Evolutionary conservation across 2,329 filamentous ascomycete species (phyloP), one percentile per base, ranked within the genome.

Genomic region (Fusarium sulawesiense): DNA sequence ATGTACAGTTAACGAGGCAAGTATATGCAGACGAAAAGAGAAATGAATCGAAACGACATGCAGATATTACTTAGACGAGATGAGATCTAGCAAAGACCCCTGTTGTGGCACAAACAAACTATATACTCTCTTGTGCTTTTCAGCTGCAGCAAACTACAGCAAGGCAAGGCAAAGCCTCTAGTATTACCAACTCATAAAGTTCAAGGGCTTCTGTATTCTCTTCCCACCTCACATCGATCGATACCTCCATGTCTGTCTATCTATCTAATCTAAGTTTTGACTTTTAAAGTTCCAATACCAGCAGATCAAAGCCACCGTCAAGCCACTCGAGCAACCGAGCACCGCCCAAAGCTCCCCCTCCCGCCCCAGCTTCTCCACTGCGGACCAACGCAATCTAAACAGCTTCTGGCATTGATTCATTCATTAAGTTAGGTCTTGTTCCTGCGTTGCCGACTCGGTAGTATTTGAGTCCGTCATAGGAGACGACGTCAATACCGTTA

Each of bases 301-400:
- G 60, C 60, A 51, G 45, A 67, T 67, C 60, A 55, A 57, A 64
- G 64, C 63, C 64, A 46, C 64, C 50, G 56, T 54, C 37, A 42
- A 56, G 42, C 66, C 63, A 53, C 46, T 60, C 29, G 23, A 68
- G 53, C 27, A 65, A 40, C 54, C 47, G 30, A 50, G 47, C 47
- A 50, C 30, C 21, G 32, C 47, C 16, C 21, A 55, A 46, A 48
- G 30, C 41, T 34, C 18, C 46, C 46, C 34, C 41, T 63, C 56
- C 50, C 41, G 46, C 34, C 34, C 25, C 30, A 10, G 14, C 37
- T 51, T 54, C 64, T 50, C 66, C 53, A 66, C 49, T 49, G 20
- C 37, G 37, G 49, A 32, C 45, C 14, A 45, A 32, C 40, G 42
- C 30, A 64, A 45, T 56, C 59, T 27, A 63, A 55, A 56, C 23